phyloP scores from a whole-genome alignment of 2,329 filamentous ascomycete genomes.

The Sporothrix mexicana region DNA sequence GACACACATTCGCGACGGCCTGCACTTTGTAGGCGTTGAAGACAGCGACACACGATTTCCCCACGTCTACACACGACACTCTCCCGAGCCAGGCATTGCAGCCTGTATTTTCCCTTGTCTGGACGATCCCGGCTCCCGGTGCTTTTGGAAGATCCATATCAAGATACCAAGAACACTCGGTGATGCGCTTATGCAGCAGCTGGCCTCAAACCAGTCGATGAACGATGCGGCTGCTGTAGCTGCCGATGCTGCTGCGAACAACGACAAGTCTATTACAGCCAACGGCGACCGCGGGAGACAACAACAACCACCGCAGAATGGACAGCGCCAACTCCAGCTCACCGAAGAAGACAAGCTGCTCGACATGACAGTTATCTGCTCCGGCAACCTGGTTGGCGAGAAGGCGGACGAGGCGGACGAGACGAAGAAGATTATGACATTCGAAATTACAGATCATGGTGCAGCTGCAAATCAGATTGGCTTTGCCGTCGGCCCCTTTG shows the following conservation, averaged over 20 bases:
- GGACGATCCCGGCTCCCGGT: constrained; percentile 76
- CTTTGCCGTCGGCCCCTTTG: constrained; percentile 93
- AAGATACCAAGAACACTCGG: constrained; percentile 85
- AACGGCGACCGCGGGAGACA: constrained; percentile 38
- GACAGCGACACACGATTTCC: constrained; percentile 82
- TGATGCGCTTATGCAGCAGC: constrained; percentile 66
- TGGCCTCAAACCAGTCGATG: constrained; percentile 48
- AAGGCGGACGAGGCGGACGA: constrained; percentile 76
- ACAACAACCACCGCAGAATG: constrained; percentile 44
- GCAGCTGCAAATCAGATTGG: constrained; percentile 87
- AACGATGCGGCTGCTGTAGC: constrained; percentile 33
- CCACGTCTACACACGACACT: constrained; percentile 88
- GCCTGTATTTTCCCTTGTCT: constrained; percentile 93
- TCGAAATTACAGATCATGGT: constrained; percentile 67
- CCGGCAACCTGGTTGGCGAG: constrained; percentile 87
- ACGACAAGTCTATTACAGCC: constrained; percentile 35
- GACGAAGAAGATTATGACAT: constrained; percentile 85
- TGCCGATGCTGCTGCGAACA: constrained; percentile 29
- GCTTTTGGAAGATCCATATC: constrained; percentile 86
- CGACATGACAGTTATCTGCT: constrained; percentile 89
- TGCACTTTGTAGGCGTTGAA: constrained; percentile 89
- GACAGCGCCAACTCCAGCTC: constrained; percentile 49
- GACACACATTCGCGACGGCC: constrained; percentile 77
- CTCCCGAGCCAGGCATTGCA: constrained; percentile 75
- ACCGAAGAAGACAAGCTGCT: constrained; percentile 82